Evolutionary conservation across 805 yeast genomes (phyloP).

Genomic region (Lachancea kluyveri): DNA sequence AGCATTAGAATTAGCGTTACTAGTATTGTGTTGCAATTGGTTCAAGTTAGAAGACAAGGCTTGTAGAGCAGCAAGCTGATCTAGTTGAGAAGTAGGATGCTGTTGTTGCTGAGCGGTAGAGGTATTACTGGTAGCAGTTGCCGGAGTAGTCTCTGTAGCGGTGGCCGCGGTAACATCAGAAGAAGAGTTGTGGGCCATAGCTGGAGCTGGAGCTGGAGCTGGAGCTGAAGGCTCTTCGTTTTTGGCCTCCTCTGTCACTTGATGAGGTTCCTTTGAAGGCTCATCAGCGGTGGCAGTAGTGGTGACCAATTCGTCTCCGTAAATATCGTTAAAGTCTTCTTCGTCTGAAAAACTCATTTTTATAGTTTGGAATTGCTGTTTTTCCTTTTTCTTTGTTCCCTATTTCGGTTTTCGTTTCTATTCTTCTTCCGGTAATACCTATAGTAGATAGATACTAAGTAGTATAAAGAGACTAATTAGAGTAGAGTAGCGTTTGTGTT

Average conservation of each 20-base stretch:
- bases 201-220: slow-evolving; percentile 1
- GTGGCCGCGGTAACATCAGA: slow-evolving; percentile 1
- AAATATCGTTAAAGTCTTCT: slow-evolving; percentile 94
- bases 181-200: slow-evolving; percentile 2
- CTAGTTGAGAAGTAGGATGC: slow-evolving; percentile 19
- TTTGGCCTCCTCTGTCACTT: slow-evolving; percentile 8
- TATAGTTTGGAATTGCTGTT: slow-evolving; percentile 11
- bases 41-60: slow-evolving; percentile 30
- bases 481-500: slow-evolving; percentile 1
- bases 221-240: slow-evolving; percentile 6
- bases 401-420: slow-evolving; percentile 8
- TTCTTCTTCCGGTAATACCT: too few species aligned
- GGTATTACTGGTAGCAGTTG: slow-evolving; percentile 4
- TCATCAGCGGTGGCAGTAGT: slow-evolving; percentile 14
- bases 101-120: slow-evolving; percentile 5
- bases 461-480: slow-evolving; percentile 7
- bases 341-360: slow-evolving; percentile 70
- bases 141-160: neutral
- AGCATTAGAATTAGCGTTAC: slow-evolving; percentile 13
- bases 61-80: slow-evolving; percentile 31
- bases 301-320: slow-evolving; percentile 35
- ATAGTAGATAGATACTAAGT: slow-evolving; percentile 7
- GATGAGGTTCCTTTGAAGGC: slow-evolving; percentile 10
- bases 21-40: slow-evolving; percentile 22
- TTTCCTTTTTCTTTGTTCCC: slow-evolving; percentile 18